Evolutionary conservation across 805 yeast genomes (phyloP).

Genomic region (Wickerhamomyces sydowiorum): DNA sequence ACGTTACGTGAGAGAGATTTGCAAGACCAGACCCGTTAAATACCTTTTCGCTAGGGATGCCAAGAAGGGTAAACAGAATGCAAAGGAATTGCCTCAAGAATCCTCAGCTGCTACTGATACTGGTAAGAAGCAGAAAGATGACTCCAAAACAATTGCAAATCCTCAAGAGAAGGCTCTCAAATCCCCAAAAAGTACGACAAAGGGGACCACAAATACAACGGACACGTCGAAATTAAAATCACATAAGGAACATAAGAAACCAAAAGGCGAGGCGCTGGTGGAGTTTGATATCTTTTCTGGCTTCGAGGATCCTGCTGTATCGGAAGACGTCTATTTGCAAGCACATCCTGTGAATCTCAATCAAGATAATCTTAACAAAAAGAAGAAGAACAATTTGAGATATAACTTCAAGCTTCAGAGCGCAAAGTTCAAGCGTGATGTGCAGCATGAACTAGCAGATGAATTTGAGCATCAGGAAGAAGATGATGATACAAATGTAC

Average conservation of each 20-base stretch:
- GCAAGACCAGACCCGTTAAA: slow-evolving; percentile 16
- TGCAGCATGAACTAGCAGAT: not conserved
- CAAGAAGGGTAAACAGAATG: too few species aligned
- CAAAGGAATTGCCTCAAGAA: too few species aligned
- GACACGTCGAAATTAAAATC: not conserved
- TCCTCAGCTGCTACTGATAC: not conserved
- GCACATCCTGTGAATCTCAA: not conserved
- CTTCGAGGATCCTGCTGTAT: not conserved
- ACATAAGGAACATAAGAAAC: not conserved
- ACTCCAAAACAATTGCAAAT: not conserved
- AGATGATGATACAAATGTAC: not conserved
- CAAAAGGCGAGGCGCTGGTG: not conserved
- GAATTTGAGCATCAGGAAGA: not conserved
- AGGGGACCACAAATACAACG: not conserved
- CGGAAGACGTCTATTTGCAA: not conserved
- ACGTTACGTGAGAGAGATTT: slow-evolving; percentile 20
- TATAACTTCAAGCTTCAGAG: not conserved
- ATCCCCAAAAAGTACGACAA: too few species aligned
- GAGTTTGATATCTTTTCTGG: slow-evolving; percentile 1
- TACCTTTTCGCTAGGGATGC: slow-evolving; percentile 5
- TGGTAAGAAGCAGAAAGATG: not conserved
- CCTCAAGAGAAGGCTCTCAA: too few species aligned
- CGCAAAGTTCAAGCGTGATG: not conserved
- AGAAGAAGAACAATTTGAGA: not conserved
- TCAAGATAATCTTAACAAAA: not conserved